Evolutionary conservation across 495 filamentous ascomycete species (phyloP).

Genomic region (Polyplosphaeria fusca): DNA sequence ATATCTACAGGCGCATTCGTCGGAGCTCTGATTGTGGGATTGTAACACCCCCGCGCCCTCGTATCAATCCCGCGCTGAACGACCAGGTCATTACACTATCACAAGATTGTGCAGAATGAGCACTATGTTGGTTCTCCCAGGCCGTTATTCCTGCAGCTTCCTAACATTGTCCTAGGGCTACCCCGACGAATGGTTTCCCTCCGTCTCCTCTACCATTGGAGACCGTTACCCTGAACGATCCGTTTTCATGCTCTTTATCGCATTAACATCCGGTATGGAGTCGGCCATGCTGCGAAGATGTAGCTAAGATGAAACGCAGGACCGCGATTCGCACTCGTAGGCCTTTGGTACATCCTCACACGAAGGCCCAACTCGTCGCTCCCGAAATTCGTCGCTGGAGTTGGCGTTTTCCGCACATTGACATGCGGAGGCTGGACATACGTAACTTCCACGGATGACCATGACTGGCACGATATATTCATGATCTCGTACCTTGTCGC

Average conservation of each 20-base stretch:
- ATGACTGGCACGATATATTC: constrained; percentile 98
- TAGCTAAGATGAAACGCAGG: constrained; percentile 46
- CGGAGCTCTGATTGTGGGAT: constrained; percentile 81
- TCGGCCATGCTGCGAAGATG: background rate
- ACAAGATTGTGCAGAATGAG: constrained; percentile 97
- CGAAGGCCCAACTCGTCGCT: constrained; percentile 67
- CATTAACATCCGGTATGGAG: constrained; percentile 78
- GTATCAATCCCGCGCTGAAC: constrained; percentile 10
- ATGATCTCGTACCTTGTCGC: constrained; percentile 98
- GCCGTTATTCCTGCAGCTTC: too few relatives aligned
- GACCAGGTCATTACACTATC: constrained; percentile 71
- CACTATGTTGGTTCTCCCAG: constrained; percentile 60
- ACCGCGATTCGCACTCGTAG: constrained; percentile 87
- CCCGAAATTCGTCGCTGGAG: constrained; percentile 76
- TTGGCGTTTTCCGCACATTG: constrained; percentile 82
- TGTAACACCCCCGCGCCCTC: constrained; percentile 40
- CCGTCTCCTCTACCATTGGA: constrained; percentile 97
- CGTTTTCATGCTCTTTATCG: constrained; percentile 95
- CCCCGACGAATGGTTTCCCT: constrained; percentile 98
- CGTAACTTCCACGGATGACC: constrained; percentile 96
- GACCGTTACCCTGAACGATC: constrained; percentile 97
- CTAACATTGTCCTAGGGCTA: constrained; percentile 60
- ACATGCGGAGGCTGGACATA: constrained; percentile 99
- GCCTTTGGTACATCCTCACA: constrained; percentile 88
- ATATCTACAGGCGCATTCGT: constrained; percentile 69